phyloP scores from a whole-genome alignment of 768 basidiomycete genomes.

The Gloeophyllum trabeum region DNA sequence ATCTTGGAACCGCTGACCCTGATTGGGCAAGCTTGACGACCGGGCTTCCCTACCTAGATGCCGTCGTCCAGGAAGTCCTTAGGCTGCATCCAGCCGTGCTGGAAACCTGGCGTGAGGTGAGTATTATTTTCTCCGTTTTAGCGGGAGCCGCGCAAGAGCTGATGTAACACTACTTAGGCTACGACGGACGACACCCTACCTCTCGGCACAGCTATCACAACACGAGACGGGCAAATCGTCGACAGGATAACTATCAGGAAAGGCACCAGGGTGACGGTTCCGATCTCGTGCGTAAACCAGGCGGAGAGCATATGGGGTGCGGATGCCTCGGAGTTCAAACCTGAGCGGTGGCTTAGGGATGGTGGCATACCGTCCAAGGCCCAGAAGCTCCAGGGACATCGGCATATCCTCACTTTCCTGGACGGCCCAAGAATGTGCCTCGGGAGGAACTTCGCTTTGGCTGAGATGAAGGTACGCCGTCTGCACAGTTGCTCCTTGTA shows the following conservation, averaged over 20 bases:
- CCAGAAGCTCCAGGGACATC: slow-evolving; percentile 1
- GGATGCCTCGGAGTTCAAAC: slow-evolving; percentile 30
- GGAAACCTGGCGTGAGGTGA: neutral
- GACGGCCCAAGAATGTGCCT: slow-evolving; percentile 4
- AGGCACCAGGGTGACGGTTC: slow-evolving; percentile 25
- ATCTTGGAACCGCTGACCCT: too few relatives aligned
- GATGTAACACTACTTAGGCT: too few relatives aligned
- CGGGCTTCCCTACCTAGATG: slow-evolving; percentile 27
- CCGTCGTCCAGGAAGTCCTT: slow-evolving; percentile 28
- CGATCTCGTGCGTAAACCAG: slow-evolving; percentile 28
- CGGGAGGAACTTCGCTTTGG: slow-evolving; percentile 1
- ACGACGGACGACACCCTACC: too few relatives aligned
- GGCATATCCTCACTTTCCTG: slow-evolving; percentile 2
- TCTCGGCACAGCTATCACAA: too few relatives aligned
- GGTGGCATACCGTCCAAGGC: slow-evolving; percentile 13
- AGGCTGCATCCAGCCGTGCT: slow-evolving; percentile 20
- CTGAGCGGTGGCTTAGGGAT: slow-evolving; percentile 17
- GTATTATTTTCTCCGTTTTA: too few relatives aligned
- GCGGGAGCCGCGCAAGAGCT: too few relatives aligned
- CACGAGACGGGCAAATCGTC: too few relatives aligned
- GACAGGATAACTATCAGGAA: slow-evolving; percentile 23
- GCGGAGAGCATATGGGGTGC: slow-evolving; percentile 30
- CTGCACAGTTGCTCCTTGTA: too few relatives aligned
- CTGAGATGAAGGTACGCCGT: slow-evolving; percentile 1
- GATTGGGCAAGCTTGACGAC: too few relatives aligned